Conservation (phyloP, 306 rosid species). For the Trifolium pratense region DNA sequence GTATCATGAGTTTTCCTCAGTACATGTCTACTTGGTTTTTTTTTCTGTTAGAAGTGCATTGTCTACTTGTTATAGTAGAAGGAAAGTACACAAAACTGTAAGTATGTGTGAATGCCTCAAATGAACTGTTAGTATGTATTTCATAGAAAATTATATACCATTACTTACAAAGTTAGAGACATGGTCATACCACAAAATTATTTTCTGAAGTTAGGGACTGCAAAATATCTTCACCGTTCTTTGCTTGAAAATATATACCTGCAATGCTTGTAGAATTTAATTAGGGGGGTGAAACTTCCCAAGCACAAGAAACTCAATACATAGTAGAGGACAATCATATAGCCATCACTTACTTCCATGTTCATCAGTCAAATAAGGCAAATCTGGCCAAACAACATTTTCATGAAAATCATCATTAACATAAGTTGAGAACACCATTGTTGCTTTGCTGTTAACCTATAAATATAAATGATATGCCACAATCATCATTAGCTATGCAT, state of each 20-base stretch:
- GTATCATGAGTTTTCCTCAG: constrained; percentile 9
- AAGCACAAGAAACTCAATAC: constrained; percentile 35
- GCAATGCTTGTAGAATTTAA: constrained; percentile 51
- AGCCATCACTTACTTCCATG: constrained; percentile 82
- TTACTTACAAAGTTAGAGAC: constrained; percentile 22
- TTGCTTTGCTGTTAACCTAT: constrained; percentile 93
- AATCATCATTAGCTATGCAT: constrained; percentile 50
- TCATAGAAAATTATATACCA: constrained; percentile 12
- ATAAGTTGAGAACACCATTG: constrained; percentile 78
- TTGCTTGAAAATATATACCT: constrained; percentile 92
- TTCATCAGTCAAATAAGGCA: constrained; percentile 93
- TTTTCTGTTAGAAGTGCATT: neutral
- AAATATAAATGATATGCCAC: constrained; percentile 52
- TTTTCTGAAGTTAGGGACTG: constrained; percentile 78
- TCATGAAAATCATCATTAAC: constrained; percentile 75
- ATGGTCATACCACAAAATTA: constrained; percentile 80
- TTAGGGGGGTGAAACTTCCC: constrained; percentile 35
- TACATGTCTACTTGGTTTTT: constrained; percentile 5
- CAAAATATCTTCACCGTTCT: constrained; percentile 70
- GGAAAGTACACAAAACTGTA: neutral
- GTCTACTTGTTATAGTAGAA: constrained; percentile 28
- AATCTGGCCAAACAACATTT: constrained; percentile 87
- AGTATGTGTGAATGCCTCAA: neutral
- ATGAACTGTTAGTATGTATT: neutral
- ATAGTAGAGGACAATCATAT: constrained; percentile 36